These are phyloP conservation scores for Neurospora tetrasperma DNA, from an alignment of 495 filamentous ascomycete genomes.

Conservation along the genomic window DNA sequence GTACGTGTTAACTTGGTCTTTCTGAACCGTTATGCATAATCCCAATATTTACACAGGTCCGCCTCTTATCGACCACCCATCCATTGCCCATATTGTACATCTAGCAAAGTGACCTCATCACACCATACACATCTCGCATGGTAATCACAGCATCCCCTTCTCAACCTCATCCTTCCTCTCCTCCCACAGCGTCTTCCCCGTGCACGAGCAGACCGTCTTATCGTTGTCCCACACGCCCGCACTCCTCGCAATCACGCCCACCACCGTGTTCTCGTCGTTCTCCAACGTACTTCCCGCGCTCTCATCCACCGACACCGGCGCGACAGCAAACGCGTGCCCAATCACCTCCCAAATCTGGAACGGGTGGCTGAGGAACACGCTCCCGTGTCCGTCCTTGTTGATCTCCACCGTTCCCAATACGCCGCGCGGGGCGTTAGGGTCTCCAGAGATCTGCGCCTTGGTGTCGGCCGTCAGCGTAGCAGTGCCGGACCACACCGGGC, in stretches of 20 bases:
- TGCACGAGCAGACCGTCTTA: constrained; percentile 90
- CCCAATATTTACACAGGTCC: neutral
- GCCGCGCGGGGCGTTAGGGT: constrained; percentile 40
- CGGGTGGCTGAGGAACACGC: constrained; percentile 66
- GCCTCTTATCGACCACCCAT: neutral
- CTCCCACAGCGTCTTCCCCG: constrained; percentile 96
- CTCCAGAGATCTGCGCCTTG: constrained; percentile 5
- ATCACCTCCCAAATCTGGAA: constrained; percentile 94
- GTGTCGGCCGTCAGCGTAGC: constrained; percentile 6
- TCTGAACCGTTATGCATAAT: neutral
- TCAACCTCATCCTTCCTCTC: constrained; percentile 82
- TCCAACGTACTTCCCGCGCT: constrained; percentile 38
- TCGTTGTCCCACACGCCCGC: constrained; percentile 98
- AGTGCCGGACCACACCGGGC: constrained; percentile 60
- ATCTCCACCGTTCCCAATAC: constrained; percentile 66
- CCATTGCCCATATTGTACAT: neutral
- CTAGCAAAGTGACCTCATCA: neutral
- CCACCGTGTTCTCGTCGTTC: constrained; percentile 72
- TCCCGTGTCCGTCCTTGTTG: constrained; percentile 54
- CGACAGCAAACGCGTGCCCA: constrained; percentile 78
- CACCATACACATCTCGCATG: neutral
- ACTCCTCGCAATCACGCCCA: constrained; percentile 88
- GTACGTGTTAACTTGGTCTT: neutral
- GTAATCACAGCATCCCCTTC: constrained; percentile 67
- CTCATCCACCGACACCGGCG: constrained; percentile 58